Base-by-base conservation (phyloP, 306 rosid species). In the Pachyrhizus erosus region DNA sequence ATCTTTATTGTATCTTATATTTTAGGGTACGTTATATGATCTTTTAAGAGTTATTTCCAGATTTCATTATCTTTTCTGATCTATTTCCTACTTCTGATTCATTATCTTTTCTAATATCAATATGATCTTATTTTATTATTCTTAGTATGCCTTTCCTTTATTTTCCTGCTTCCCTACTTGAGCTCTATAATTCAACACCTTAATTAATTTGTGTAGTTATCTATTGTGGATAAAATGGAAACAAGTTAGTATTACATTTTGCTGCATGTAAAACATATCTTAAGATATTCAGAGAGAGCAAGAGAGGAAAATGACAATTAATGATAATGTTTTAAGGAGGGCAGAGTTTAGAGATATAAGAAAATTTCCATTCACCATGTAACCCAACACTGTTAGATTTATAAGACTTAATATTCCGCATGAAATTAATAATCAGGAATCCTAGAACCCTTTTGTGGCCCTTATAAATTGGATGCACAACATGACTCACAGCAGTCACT, bases 401-500 rank as follows among this genome's bases (percentile, higher is more conserved):
- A 26, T 23, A n/a, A n/a, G 54, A 21, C 61, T 21, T 80, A 29
- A 31, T 18, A 75, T 26, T 57, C 26, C 12, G 26, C 54, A 48
- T 14, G 60, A 58, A 10, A 73, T 5, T 78, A 37, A 37, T 79
- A n/a, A 79, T 54, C 24, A 12, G 23, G 69, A 73, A 51, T 49
- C 26, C 67, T 42, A 49, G 57, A 73, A 51, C 23, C 48, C 18
- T 43, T 29, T 52, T 45, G 73, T 20, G 45, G 39, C 46, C 29
- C 60, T 64, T 26, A 49, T 51, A 37, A 74, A 74, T 11, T 29
- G 49, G 45, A 67, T 40, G n/a, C 57, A 49, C 75, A 73, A n/a
- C 26, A 18, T 82, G 58, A 45, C 29, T 21, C 40, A 26, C 29
- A 13, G 9, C 39, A 39, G 48, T 80, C 70, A 70, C 70, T 49